Percentiles rank a stretch among this genome's conserved stretches.
phyloP scores from a whole-genome alignment of 2,329 filamentous ascomycete genomes.

The Coleophoma crateriformis region DNA sequence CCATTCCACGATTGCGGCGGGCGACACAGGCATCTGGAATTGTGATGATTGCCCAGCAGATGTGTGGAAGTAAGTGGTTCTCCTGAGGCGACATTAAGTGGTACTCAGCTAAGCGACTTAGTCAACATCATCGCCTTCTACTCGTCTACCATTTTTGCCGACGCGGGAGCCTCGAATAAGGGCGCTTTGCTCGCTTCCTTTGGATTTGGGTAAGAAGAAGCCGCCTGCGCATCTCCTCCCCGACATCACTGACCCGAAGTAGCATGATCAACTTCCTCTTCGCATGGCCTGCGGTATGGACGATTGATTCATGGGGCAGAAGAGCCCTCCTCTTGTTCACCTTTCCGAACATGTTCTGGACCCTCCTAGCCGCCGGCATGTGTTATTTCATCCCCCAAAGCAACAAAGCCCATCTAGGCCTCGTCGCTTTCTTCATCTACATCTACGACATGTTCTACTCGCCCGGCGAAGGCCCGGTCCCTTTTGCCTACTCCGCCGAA shows the following conservation, averaged over 20 bases:
- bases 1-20: conserved; percentile 61
- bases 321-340: conserved; percentile 55
- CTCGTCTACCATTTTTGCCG: conserved; percentile 51
- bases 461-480: conserved; percentile 62
- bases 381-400: conserved; percentile 41
- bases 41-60: conserved; percentile 57
- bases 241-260: too few species aligned
- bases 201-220: conserved; percentile 42
- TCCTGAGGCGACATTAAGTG: neutral
- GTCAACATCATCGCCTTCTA: conserved; percentile 69
- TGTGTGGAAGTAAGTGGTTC: conserved; percentile 14
- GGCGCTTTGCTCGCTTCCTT: conserved; percentile 54
- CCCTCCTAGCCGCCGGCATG: conserved; percentile 51
- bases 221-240: too few species aligned
- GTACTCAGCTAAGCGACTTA: neutral
- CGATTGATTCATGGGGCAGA: conserved; percentile 59
- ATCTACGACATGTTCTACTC: conserved; percentile 59
- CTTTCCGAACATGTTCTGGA: conserved; percentile 61
- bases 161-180: conserved; percentile 48
- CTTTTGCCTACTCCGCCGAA: conserved; percentile 64
- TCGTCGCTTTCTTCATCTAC: conserved; percentile 44
- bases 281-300: conserved; percentile 51
- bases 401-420: conserved; percentile 35
- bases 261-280: conserved; percentile 52
- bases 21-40: conserved; percentile 72